Evolutionary conservation across 2,329 filamentous ascomycete species (phyloP).

Genomic region (Botrytis elliptica): DNA sequence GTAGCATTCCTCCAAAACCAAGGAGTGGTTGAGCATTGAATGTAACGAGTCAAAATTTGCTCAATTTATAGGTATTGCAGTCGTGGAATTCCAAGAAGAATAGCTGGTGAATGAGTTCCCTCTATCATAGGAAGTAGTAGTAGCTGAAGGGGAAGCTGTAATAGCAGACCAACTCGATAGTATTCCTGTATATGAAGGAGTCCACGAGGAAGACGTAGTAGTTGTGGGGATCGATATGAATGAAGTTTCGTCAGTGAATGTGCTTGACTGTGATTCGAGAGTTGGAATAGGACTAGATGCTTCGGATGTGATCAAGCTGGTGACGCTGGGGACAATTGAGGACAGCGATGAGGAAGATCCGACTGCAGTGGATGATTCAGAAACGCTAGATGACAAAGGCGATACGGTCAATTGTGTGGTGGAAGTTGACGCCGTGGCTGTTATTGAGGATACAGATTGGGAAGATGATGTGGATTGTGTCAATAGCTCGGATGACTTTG

Average conservation of each 20-base stretch:
- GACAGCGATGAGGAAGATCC: neutral
- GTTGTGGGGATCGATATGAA: constrained; percentile 12
- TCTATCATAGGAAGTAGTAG: constrained; percentile 32
- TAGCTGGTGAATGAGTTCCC: constrained; percentile 39
- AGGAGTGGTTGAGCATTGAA: neutral
- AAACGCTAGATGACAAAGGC: neutral
- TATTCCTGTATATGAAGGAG: constrained; percentile 19
- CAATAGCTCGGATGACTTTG: neutral
- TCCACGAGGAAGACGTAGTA: neutral
- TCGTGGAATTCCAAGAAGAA: constrained; percentile 33
- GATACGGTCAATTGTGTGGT: constrained; percentile 3
- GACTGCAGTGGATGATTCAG: neutral
- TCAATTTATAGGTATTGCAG: neutral
- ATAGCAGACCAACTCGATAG: constrained; percentile 7
- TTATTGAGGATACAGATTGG: neutral
- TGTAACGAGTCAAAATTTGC: neutral
- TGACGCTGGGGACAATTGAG: neutral
- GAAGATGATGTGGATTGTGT: constrained; percentile 5
- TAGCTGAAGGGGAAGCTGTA: constrained; percentile 17
- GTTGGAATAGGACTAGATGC: neutral
- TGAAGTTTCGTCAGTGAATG: constrained; percentile 12
- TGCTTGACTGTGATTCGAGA: neutral
- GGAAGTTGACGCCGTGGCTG: constrained; percentile 1
- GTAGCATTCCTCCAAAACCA: neutral
- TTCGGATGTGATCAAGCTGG: neutral